Evolutionary conservation across 1,139 yeast species (phyloP).

Genomic region (Blastobotrys ciferrii): DNA sequence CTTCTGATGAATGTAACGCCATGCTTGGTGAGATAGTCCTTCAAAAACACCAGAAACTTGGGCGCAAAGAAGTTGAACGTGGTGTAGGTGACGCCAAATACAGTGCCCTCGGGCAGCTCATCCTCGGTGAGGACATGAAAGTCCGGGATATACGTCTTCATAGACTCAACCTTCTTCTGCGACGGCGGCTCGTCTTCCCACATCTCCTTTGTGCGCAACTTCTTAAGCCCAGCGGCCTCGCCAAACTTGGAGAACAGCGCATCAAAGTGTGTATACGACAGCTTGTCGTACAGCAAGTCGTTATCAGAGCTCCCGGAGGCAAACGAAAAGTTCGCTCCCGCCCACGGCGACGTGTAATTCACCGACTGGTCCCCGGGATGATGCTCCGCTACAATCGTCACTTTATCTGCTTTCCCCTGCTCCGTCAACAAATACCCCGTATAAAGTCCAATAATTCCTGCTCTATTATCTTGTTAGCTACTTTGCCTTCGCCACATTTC

Average conservation of each 20-base stretch:
- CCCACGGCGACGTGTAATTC: constrained; percentile 74
- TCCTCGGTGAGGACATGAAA: constrained; percentile 29
- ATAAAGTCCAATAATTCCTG: constrained; percentile 74
- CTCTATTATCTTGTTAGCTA: constrained; percentile 33
- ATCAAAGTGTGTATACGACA: constrained; percentile 51
- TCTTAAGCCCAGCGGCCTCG: constrained; percentile 55
- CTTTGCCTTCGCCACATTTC: not conserved
- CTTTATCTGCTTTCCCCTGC: constrained; percentile 46
- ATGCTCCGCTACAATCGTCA: constrained; percentile 59
- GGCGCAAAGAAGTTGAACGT: constrained; percentile 74
- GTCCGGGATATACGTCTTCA: constrained; percentile 47
- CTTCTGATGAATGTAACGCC: constrained; percentile 53
- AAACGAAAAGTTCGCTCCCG: constrained; percentile 59
- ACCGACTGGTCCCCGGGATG: constrained; percentile 74
- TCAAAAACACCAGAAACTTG: constrained; percentile 48
- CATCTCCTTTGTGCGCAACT: constrained; percentile 54
- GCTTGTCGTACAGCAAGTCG: constrained; percentile 52
- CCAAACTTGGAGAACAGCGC: constrained; percentile 50
- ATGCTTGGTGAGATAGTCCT: constrained; percentile 40
- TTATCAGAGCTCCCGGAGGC: constrained; percentile 58
- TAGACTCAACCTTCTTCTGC: constrained; percentile 44
- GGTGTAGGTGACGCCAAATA: constrained; percentile 52
- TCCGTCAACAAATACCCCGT: constrained; percentile 51
- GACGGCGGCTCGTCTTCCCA: constrained; percentile 54
- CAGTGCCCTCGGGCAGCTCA: constrained; percentile 49